Percentiles rank a stretch among this genome's conserved stretches.
These are phyloP conservation scores for Umbelopsis ramanniana DNA, from an alignment of 192 early-diverging fungal species.

Conservation along the genomic window DNA sequence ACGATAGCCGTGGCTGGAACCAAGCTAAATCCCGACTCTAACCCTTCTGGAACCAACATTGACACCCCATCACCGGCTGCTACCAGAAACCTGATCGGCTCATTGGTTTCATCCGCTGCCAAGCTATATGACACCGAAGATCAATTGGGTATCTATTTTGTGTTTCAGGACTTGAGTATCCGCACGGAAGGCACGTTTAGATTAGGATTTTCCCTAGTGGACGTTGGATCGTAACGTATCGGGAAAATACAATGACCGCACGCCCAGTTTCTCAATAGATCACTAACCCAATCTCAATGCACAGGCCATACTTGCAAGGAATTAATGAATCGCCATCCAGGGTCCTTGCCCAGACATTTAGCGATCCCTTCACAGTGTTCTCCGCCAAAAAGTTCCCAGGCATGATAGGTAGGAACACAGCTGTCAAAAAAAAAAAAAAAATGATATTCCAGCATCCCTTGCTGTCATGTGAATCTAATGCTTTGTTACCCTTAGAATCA, in stretches of 20 bases:
- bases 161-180: slow-evolving; percentile 81
- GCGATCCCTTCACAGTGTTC: slow-evolving; percentile 9
- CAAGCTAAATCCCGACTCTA: slow-evolving; percentile 14
- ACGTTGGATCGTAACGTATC: slow-evolving; percentile 60
- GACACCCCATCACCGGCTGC: slow-evolving; percentile 29
- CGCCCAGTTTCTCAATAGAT: too few species aligned
- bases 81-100: slow-evolving; percentile 74
- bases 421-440: too few species aligned
- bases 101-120: slow-evolving; percentile 67
- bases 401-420: slow-evolving; percentile 6
- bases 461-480: not conserved
- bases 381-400: slow-evolving; percentile 13
- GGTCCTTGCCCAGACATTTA: slow-evolving; percentile 8
- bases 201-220: slow-evolving; percentile 70
- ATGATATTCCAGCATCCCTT: too few species aligned
- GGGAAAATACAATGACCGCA: too few species aligned
- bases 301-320: not conserved
- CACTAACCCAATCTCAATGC: not conserved
- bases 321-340: not conserved
- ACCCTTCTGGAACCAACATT: not conserved
- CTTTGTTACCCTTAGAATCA: slow-evolving; percentile 1
- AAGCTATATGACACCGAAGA: slow-evolving; percentile 68
- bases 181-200: slow-evolving; percentile 75
- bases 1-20: not conserved
- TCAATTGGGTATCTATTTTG: slow-evolving; percentile 73